phyloP scores from a whole-genome alignment of 169 alveolate genomes.

The Eimeria sp. region DNA sequence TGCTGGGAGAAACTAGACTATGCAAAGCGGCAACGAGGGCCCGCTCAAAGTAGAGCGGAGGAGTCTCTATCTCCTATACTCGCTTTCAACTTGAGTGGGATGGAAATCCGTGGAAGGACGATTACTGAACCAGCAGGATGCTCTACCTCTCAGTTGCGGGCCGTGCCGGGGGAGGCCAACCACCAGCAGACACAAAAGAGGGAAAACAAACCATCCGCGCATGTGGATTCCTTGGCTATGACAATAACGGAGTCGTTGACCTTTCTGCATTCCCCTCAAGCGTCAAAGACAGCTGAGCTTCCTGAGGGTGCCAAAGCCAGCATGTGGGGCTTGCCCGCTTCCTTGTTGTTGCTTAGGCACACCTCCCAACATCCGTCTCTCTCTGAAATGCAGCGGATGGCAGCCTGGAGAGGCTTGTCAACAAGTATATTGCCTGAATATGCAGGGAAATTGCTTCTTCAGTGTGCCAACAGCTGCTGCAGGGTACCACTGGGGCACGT shows the following conservation, averaged over 20 bases:
- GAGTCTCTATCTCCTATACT: background rate
- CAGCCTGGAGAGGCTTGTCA: background rate
- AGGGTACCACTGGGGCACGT: slow-evolving; percentile 43
- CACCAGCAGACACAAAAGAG: background rate
- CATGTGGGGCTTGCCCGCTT: slow-evolving; percentile 75
- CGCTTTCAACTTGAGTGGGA: background rate
- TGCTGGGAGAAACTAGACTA: slow-evolving; percentile 60
- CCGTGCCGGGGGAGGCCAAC: background rate
- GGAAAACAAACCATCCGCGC: no score
- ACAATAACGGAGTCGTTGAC: slow-evolving; percentile 4
- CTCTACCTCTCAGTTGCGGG: background rate
- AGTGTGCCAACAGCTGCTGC: slow-evolving; percentile 68
- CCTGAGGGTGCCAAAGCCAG: slow-evolving; percentile 56
- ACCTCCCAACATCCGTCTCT: background rate
- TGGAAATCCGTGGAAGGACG: background rate
- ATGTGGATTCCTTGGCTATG: slow-evolving; percentile 16
- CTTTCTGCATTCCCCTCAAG: slow-evolving; percentile 26
- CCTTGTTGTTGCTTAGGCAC: slow-evolving; percentile 31
- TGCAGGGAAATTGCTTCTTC: slow-evolving; percentile 13
- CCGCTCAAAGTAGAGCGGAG: background rate
- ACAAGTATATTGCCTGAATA: background rate
- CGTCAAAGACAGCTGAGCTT: slow-evolving; percentile 21
- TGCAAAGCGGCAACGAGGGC: slow-evolving; percentile 51
- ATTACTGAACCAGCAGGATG: background rate
- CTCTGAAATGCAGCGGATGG: background rate